Evolutionary conservation across 1,139 yeast species (phyloP).

Genomic region (Saccharomyces hybrid): DNA sequence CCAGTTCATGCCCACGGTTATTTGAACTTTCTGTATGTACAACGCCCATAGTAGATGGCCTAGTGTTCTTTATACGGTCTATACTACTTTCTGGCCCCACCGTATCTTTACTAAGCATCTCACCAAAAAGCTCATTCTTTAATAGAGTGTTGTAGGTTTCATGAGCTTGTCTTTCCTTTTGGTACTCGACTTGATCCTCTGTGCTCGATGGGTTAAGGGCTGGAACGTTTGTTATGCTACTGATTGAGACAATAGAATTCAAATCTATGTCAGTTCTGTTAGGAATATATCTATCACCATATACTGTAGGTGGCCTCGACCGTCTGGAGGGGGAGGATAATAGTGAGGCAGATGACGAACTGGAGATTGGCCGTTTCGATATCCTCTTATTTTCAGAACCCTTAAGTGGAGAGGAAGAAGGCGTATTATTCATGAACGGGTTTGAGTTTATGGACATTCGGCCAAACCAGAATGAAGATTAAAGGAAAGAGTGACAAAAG

Average conservation of each 20-base stretch:
- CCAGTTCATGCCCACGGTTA: background rate
- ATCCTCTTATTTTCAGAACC: conserved; percentile 14
- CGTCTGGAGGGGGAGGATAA: conserved; percentile 29
- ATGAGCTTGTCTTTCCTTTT: conserved; percentile 77
- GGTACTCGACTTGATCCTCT: conserved; percentile 58
- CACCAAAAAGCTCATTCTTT: conserved; percentile 88
- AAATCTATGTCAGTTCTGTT: conserved; percentile 76
- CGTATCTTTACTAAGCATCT: conserved; percentile 41
- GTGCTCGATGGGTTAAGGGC: conserved; percentile 22
- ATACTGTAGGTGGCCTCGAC: conserved; percentile 29
- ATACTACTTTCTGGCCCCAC: conserved; percentile 24
- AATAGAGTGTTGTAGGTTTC: conserved; percentile 78
- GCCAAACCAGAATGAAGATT: background rate
- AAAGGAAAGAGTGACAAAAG: background rate
- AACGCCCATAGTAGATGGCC: conserved; percentile 5
- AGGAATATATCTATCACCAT: conserved; percentile 84
- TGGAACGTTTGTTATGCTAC: conserved; percentile 31
- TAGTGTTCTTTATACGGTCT: conserved; percentile 27
- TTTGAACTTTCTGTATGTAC: background rate
- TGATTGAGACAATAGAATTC: conserved; percentile 73
- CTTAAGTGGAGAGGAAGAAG: conserved; percentile 27
- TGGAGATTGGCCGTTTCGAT: conserved; percentile 19
- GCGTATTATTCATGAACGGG: conserved; percentile 30
- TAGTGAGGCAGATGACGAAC: conserved; percentile 20
- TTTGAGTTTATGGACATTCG: conserved; percentile 16